phyloP scores from a whole-genome alignment of 164 flowering plant species.

The Stephania cephalantha region DNA sequence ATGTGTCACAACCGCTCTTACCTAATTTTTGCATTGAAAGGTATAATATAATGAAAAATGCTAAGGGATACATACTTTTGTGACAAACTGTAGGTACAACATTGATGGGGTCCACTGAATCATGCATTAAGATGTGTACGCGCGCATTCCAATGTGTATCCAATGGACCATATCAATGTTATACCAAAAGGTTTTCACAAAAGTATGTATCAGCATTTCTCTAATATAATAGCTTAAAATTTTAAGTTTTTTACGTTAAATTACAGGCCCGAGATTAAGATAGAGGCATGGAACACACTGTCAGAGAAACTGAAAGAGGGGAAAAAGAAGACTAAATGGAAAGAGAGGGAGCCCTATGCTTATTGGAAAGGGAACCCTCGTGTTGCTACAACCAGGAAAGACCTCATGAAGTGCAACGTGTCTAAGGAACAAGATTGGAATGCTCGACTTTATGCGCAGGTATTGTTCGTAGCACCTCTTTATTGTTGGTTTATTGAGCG shows the following conservation, averaged over 20 bases:
- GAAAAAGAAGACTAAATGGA: slow-evolving; percentile 37
- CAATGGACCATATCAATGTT: too few species aligned
- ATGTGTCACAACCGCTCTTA: too few species aligned
- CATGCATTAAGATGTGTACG: too few species aligned
- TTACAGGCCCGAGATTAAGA: slow-evolving; percentile 53
- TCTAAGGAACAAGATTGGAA: slow-evolving; percentile 41
- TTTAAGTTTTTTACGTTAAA: background rate
- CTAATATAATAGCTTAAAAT: too few species aligned
- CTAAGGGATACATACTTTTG: too few species aligned
- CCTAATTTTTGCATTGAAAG: too few species aligned
- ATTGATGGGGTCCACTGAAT: too few species aligned
- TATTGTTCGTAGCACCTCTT: slow-evolving; percentile 10
- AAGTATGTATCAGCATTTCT: too few species aligned
- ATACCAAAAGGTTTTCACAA: too few species aligned
- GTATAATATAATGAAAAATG: too few species aligned
- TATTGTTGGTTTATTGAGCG: background rate
- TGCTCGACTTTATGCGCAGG: slow-evolving; percentile 42
- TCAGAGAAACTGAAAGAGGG: slow-evolving; percentile 34
- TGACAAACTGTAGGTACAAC: too few species aligned
- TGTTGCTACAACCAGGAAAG: slow-evolving; percentile 24
- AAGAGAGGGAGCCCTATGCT: slow-evolving; percentile 56
- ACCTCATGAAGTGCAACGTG: slow-evolving; percentile 44
- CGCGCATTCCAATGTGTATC: too few species aligned
- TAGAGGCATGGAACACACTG: slow-evolving; percentile 49
- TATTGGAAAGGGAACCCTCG: slow-evolving; percentile 62